These are phyloP conservation scores for Phoma sp. DNA, from an alignment of 2,329 filamentous ascomycete genomes.

Conservation along the genomic window DNA sequence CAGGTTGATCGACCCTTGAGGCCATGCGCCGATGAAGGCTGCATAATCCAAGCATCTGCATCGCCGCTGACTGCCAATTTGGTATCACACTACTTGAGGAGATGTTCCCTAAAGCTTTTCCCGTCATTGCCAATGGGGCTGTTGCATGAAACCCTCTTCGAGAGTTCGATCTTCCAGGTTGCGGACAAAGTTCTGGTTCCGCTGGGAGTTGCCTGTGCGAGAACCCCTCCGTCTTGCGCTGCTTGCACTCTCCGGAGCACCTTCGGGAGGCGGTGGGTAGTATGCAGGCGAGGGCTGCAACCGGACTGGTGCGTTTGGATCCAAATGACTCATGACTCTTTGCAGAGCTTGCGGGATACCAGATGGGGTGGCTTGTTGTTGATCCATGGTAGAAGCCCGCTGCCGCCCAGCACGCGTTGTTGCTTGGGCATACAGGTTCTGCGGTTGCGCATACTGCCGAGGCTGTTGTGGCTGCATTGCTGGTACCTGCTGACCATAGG, in stretches of 20 bases:
- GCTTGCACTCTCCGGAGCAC: slow-evolving; percentile 70
- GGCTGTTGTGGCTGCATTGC: slow-evolving; percentile 48
- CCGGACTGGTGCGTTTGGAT: slow-evolving; percentile 91
- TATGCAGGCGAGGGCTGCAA: slow-evolving; percentile 96
- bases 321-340: slow-evolving; percentile 91
- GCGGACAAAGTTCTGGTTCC: slow-evolving; percentile 87
- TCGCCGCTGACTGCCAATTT: slow-evolving; percentile 1
- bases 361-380: slow-evolving; percentile 86
- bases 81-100: slow-evolving; percentile 3
- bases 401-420: slow-evolving; percentile 80
- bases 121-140: slow-evolving; percentile 70
- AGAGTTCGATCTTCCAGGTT: slow-evolving; percentile 93
- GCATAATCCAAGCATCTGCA: not conserved
- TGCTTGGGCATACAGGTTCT: slow-evolving; percentile 75
- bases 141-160: slow-evolving; percentile 85
- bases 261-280: slow-evolving; percentile 90
- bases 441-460: slow-evolving; percentile 63
- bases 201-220: slow-evolving; percentile 65
- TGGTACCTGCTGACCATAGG: slow-evolving; percentile 63
- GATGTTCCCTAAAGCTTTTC: slow-evolving; percentile 13
- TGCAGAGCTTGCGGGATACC: slow-evolving; percentile 93
- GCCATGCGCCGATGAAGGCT: slow-evolving; percentile 17
- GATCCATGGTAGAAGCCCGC: slow-evolving; percentile 94
- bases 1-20: slow-evolving; percentile 1
- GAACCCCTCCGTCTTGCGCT: slow-evolving; percentile 77